A percentile compares a stretch with the other conserved stretches of the same genome.
phyloP scores from a whole-genome alignment of 164 flowering plant genomes.

The Tetracentron sinense region DNA sequence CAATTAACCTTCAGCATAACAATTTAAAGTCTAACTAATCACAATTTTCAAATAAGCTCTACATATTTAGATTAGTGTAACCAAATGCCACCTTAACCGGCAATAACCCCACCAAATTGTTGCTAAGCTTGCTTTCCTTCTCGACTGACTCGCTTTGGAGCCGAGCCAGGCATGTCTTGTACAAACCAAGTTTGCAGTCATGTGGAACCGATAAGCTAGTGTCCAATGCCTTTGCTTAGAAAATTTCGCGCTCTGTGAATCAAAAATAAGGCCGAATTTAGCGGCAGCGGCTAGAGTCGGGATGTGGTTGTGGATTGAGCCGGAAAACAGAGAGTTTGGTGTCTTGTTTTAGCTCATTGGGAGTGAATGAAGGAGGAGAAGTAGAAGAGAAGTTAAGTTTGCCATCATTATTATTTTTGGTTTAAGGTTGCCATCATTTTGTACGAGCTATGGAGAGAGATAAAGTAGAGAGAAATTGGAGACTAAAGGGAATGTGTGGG shows the following conservation, averaged over 20 bases:
- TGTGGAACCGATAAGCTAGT: conserved; percentile 67
- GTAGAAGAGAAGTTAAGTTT: conserved; percentile 39
- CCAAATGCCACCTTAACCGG: too few relatives aligned
- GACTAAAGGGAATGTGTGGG: background rate
- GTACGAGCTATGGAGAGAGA: background rate
- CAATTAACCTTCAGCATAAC: too few relatives aligned
- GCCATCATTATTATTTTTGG: too few relatives aligned
- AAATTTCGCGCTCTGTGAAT: too few relatives aligned
- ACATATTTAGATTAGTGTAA: too few relatives aligned
- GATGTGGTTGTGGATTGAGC: conserved; percentile 10
- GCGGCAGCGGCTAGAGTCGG: conserved; percentile 15
- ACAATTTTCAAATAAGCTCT: too few relatives aligned
- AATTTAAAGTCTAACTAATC: too few relatives aligned
- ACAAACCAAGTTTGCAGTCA: conserved; percentile 97
- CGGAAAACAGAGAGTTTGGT: conserved; percentile 19
- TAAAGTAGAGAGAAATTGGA: background rate
- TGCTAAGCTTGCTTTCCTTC: conserved; percentile 95
- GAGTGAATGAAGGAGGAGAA: conserved; percentile 37
- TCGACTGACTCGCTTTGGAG: conserved; percentile 70
- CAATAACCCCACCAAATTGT: conserved; percentile 90
- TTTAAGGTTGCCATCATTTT: conserved; percentile 43
- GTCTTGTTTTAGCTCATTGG: conserved; percentile 20
- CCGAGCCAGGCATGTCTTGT: conserved; percentile 96
- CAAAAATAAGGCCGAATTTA: conserved; percentile 34
- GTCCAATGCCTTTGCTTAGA: conserved; percentile 80